Conservation (phyloP, 208 protist species). For the Acanthamoeba lenticulata region DNA sequence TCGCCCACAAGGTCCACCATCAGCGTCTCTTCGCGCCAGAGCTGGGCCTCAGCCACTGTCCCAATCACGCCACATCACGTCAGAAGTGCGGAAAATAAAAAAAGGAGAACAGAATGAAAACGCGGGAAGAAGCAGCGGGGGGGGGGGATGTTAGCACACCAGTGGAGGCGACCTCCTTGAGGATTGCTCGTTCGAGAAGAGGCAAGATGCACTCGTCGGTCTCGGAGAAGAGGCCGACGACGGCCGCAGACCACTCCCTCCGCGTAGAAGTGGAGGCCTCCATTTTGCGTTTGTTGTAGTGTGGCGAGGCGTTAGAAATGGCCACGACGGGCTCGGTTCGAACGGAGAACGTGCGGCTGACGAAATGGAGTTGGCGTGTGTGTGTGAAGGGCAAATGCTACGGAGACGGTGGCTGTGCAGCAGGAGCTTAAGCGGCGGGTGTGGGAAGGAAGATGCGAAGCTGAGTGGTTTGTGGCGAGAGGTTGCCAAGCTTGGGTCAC, state of each 20-base stretch:
- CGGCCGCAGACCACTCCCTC: slow-evolving; percentile 17
- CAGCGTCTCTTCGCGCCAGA: slow-evolving; percentile 17
- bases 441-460: no score
- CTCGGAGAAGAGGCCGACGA: not conserved
- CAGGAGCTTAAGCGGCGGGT: no score
- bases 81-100: not conserved
- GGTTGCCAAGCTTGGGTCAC: no score
- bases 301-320: not conserved
- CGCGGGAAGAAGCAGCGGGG: not conserved
- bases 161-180: not conserved
- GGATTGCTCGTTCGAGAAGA: not conserved
- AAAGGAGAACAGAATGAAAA: not conserved
- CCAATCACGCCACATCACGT: not conserved
- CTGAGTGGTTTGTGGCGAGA: no score
- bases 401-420: no score
- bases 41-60: not conserved
- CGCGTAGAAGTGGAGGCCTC: not conserved
- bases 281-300: not conserved
- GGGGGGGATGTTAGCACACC: not conserved
- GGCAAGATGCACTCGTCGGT: not conserved
- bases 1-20: slow-evolving; percentile 46
- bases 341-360: no score
- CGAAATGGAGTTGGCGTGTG: no score
- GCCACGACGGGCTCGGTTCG: no score
- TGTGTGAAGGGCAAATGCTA: no score